Conservation (phyloP, 1,284 basidiomycete genomes). For the Apiotrichum siamense region DNA sequence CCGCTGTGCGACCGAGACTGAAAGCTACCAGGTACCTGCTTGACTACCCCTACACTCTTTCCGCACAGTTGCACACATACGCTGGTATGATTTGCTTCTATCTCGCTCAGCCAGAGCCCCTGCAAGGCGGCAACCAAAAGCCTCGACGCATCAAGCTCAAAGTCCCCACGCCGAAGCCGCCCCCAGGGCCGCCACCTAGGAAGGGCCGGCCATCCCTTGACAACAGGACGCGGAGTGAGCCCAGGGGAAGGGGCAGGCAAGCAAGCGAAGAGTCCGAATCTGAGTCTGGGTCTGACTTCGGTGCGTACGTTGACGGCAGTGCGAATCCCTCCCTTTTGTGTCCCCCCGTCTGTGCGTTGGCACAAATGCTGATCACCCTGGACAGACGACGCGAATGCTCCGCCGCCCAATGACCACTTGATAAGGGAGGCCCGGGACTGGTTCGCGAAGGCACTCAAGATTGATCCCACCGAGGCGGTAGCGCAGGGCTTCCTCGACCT, state of each 20-base stretch:
- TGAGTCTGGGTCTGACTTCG: too few relatives aligned
- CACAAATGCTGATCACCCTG: neutral
- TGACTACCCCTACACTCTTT: constrained; percentile 75
- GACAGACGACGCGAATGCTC: neutral
- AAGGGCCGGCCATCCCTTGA: too few relatives aligned
- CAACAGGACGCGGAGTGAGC: too few relatives aligned
- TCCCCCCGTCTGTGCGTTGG: neutral
- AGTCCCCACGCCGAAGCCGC: too few relatives aligned
- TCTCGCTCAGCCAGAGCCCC: constrained; percentile 41
- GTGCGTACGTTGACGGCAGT: too few relatives aligned
- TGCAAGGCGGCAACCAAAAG: neutral
- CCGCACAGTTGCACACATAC: constrained; percentile 68
- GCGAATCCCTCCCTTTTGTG: neutral
- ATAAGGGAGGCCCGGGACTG: constrained; percentile 28
- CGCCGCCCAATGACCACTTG: constrained; percentile 4
- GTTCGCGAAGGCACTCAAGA: constrained; percentile 30
- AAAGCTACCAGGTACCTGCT: constrained; percentile 62
- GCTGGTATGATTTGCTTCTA: constrained; percentile 66
- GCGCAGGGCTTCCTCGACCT: constrained; percentile 29
- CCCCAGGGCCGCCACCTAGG: too few relatives aligned
- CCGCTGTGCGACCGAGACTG: constrained; percentile 4
- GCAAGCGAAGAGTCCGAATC: too few relatives aligned
- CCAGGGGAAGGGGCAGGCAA: too few relatives aligned
- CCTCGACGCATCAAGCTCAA: neutral
- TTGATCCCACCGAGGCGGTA: constrained; percentile 27